Base-by-base conservation (phyloP, 495 filamentous ascomycete genomes). In the Opeltia flavorubescens region DNA sequence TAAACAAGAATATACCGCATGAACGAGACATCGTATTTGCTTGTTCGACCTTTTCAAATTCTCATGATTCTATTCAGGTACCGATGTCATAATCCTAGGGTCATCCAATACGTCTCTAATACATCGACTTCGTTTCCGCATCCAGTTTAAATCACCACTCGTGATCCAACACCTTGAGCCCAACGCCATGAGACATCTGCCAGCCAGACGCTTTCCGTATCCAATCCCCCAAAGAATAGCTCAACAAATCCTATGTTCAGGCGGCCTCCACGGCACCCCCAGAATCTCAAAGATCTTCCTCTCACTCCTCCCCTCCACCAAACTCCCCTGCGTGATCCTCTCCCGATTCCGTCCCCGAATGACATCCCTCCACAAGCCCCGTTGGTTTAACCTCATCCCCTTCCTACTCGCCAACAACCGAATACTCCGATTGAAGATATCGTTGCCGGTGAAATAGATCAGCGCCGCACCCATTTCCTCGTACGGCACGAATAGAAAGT, bases 371-470 rank as follows among this genome's bases (percentile, higher is more conserved):
- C 79, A 95, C 41, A 98, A 62, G 1, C 87, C 91, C 17, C 73
- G 68, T 59, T 95, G 89, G 55, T 95, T 95, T 28, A 98, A 56
- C 46, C 83, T 66, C 81, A 94, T 89, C 0, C 79, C 78, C 59
- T 86, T 91, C 68, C 77, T 89, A 26, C 78, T 79, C 21, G 88
- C 86, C 40, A 95, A 66, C 9, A 95, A 62, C 52, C 91, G 63
- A 62, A 95, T 75, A 47, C 84, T 91, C 25, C 89, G 71, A 55
- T 98, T 98, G 66, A 98, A 98, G 42, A 95, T 87, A 56, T 95
- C 89, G 55, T 94, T 93, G 1, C 91, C 91, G 0, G 91, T 95
- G 54, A 95, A 98, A 56, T 98, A 98, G 43, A 98, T 74, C 56
- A 95, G 59, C 1, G 91, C 89, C 1, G 91, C 91, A 2, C 91